Base-by-base conservation (phyloP, 2,329 filamentous ascomycete genomes). In the Clonostachys sp. region DNA sequence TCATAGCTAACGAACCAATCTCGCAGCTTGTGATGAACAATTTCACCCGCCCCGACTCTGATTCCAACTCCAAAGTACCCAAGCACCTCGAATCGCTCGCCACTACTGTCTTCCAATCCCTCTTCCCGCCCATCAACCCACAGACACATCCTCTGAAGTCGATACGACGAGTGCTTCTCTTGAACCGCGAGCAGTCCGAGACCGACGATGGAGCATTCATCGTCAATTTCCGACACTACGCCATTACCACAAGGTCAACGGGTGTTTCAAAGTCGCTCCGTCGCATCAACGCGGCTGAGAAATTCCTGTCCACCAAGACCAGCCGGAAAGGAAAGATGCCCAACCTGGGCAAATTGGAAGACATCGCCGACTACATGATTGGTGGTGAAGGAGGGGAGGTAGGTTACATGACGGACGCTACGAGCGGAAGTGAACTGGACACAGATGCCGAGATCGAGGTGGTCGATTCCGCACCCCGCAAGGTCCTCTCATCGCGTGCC, bases 391-490 rank as follows among this genome's bases (percentile, higher is more conserved):
- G 81, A 17, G 85, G 83, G 13, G 75, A 81, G 16, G 75, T 77
- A 36, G 90, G 92, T 4, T 99, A 97, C 67, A 87, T 91, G 57
- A 94, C 89, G 5, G 92, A 94, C 49, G 80, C 70, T 17, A 87
- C 84, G 1, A 95, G 89, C 53, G 94, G 95, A 48, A 96, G 89
- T 39, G 94, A 99, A 62, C 74, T 87, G 20, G 94, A 97, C 53
- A 96, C 92, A 0, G 94, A 99, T 61, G 91, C 90, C 41, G 94
- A 99, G 67, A 89, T 99, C 12, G 94, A 99, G 63, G 83, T 99
- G 18, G 80, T 75, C 16, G 83, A 84, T 71, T 78, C 73, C 49
- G 70, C 83, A 47, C 73, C 84, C 2, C 76, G 81, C 56, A 86
- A 80, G 58, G 80, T 89, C 0, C 67, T 83, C 20, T 71, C 75